Evolutionary conservation across 257 asterid genomes (phyloP), one percentile per base, ranked within the genome.

Genomic region (Lycium ferocissimum): DNA sequence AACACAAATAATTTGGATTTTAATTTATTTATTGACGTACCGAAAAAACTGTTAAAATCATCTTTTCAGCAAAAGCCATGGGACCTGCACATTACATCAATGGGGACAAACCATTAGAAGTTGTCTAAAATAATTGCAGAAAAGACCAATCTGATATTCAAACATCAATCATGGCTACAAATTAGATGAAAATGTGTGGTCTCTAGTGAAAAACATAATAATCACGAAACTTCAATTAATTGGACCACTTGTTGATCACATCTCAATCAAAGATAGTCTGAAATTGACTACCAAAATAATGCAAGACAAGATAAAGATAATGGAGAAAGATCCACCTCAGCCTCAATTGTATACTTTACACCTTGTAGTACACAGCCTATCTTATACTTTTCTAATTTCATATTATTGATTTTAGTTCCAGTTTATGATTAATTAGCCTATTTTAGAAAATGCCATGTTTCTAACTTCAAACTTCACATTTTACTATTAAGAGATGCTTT

Each of bases 31-130:
- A 49, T 47, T 13, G 3, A 90, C 98, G 2, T 83, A 95, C 99
- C 94, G 88, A 87, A 85, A 96, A 96, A 18, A 92, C 82, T 6
- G 88, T 82, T 26, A 96, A 82, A 15, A 96, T 67, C 94, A 90
- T 89, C 93, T 96, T 96, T 49, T 96, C 99, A 7, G 98, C 99
- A 85, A 94, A 96, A 54, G 96, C 91, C 95, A 94, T 90, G 3
- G 99, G 98, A 85, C 99, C 99, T 95, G 86, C 84, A 85, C 17
- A 66, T 3, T 14, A 76, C 26, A 76, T 51, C 0, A 59, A 17
- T 53, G 61, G 54, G 63, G 4, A 11, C 63, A 58, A 17, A 22
- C 45, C 35, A 7, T 57, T n/a, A 76, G 59, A 75, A 83, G 3
- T 1, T 51, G 54, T 20, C 47, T 51, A 53, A 54, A 20, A 47